A percentile compares a stretch with the other conserved stretches of the same genome.
phyloP scores from a whole-genome alignment of 1,284 basidiomycete species.

The Puccinia polysora region DNA sequence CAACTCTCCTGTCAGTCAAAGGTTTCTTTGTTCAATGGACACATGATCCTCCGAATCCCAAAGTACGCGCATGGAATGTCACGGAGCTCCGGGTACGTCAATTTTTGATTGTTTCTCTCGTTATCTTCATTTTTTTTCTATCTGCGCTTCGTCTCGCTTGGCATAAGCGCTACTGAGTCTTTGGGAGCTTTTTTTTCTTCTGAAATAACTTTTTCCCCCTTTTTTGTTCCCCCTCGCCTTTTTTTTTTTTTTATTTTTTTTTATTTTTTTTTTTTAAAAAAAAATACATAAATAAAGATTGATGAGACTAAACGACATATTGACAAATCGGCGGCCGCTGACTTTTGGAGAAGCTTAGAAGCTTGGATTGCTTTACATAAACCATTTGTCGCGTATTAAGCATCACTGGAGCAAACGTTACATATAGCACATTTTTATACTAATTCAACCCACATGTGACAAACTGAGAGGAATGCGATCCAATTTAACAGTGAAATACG shows the following conservation, averaged over 20 bases:
- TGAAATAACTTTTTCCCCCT: not conserved
- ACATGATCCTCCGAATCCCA: conserved; percentile 79
- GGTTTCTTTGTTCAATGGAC: conserved; percentile 88
- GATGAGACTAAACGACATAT: conserved; percentile 83
- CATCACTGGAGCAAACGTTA: no score
- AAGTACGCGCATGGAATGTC: conserved; percentile 94
- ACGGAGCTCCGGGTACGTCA: conserved; percentile 75
- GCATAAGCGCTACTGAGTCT: not conserved
- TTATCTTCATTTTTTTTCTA: conserved; percentile 23
- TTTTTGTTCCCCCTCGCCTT: no score
- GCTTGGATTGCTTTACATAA: conserved; percentile 75
- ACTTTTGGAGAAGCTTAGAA: conserved; percentile 89
- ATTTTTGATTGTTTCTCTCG: conserved; percentile 14
- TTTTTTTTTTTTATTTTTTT: no score
- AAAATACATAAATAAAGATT: conserved; percentile 59
- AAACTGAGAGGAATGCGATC: no score
- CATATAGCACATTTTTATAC: no score
- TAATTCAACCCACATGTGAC: no score
- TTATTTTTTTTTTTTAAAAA: not conserved
- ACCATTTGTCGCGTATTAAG: conserved; percentile 56
- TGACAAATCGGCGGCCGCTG: conserved; percentile 89
- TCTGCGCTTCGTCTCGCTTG: conserved; percentile 17
- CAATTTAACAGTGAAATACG: no score
- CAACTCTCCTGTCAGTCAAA: conserved; percentile 62
- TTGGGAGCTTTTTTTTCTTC: not conserved